Percentiles rank a stretch among this genome's conserved stretches.
These are phyloP conservation scores for Pythium vanterpoolii DNA, from an alignment of 352 stramenopile genomes.

Conservation along the genomic window DNA sequence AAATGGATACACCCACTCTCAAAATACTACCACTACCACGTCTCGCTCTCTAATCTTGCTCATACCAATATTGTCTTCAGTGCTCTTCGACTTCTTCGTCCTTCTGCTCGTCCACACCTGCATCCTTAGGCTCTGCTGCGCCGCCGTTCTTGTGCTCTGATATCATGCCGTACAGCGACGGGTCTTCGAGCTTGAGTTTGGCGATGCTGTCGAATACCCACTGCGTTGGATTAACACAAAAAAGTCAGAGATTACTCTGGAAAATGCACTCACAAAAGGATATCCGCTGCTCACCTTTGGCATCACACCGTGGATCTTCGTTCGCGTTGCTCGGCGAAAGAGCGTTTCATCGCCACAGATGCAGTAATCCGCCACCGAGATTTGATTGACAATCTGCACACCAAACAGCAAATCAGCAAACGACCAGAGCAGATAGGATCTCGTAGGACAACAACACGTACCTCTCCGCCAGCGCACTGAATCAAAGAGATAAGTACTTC, in stretches of 20 bases:
- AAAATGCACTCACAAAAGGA: too few relatives aligned
- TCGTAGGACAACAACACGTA: constrained; percentile 12
- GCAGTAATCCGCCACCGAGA: constrained; percentile 56
- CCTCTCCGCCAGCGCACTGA: constrained; percentile 73
- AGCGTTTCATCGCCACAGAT: constrained; percentile 66
- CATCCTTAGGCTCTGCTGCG: constrained; percentile 5
- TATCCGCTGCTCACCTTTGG: constrained; percentile 42
- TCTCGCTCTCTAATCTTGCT: background rate
- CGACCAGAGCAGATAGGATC: background rate
- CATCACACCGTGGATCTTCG: constrained; percentile 52
- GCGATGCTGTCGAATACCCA: constrained; percentile 82
- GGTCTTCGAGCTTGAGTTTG: constrained; percentile 53
- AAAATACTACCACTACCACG: background rate
- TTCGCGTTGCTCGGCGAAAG: constrained; percentile 52
- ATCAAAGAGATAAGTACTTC: constrained; percentile 72
- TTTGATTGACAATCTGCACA: constrained; percentile 67
- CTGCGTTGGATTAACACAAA: constrained; percentile 10
- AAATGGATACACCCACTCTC: background rate
- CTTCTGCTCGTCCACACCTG: background rate
- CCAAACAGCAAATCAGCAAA: background rate
- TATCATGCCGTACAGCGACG: constrained; percentile 25
- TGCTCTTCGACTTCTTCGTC: background rate
- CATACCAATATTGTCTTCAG: background rate
- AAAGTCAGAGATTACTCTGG: constrained; percentile 3
- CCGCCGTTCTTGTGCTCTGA: background rate